A percentile compares a stretch with the other conserved stretches of the same genome.
These are phyloP conservation scores for Schoenoplectus tabernaemontani DNA, from an alignment of 202 grass and related monocot genomes.

Conservation along the genomic window DNA sequence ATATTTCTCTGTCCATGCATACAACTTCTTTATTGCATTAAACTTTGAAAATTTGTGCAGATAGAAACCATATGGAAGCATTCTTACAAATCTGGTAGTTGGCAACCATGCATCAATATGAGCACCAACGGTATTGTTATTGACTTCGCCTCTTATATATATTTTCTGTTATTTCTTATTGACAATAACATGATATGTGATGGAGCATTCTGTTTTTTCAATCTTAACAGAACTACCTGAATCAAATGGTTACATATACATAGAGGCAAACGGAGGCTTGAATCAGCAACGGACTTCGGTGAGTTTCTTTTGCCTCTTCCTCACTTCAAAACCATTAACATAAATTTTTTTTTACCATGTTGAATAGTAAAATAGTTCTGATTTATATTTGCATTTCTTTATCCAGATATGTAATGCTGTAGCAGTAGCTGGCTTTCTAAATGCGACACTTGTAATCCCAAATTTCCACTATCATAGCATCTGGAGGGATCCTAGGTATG, in stretches of 20 bases:
- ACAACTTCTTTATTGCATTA: neutral
- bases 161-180: conserved; percentile 2
- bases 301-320: conserved; percentile 19
- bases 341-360: neutral
- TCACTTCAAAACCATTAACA: conserved; percentile 5
- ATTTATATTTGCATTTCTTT: conserved; percentile 32
- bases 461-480: conserved; percentile 99
- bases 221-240: conserved; percentile 58
- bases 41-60: conserved; percentile 48
- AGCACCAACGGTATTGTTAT: conserved; percentile 41
- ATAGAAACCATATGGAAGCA: conserved; percentile 90
- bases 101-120: conserved; percentile 73
- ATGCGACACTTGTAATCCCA: conserved; percentile 90
- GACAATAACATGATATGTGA: neutral
- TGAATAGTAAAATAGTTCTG: conserved; percentile 1
- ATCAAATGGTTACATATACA: conserved; percentile 90
- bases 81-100: conserved; percentile 63
- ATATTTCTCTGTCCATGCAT: neutral
- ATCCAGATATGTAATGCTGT: conserved; percentile 97
- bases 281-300: conserved; percentile 99
- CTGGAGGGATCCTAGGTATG: conserved; percentile 95
- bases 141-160: neutral
- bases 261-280: conserved; percentile 95
- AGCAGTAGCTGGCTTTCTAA: conserved; percentile 90
- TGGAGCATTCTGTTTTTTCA: conserved; percentile 21